Percentiles rank a stretch among this genome's conserved stretches.
Conservation (phyloP, 371 early-diverging fungal species). For the Lichtheimia ornata region DNA sequence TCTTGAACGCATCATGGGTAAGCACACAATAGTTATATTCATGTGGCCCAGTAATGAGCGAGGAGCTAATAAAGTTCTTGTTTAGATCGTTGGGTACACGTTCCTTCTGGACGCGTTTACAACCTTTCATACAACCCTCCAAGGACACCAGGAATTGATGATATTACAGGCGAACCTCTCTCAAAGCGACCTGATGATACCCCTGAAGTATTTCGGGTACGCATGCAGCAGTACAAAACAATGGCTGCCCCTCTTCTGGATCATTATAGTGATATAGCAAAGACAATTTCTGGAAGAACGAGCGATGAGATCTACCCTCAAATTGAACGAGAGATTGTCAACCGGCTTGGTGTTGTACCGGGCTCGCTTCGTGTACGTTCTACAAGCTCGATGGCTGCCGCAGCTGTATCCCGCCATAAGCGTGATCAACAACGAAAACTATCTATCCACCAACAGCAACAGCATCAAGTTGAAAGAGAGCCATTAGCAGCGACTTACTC, state of each 20-base stretch:
- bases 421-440: slow-evolving; percentile 8
- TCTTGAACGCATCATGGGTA: slow-evolving; percentile 85
- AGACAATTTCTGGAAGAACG: slow-evolving; percentile 72
- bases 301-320: slow-evolving; percentile 92
- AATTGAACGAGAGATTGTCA: slow-evolving; percentile 59
- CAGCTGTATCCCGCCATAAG: slow-evolving; percentile 13
- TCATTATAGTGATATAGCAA: slow-evolving; percentile 74
- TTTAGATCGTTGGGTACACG: slow-evolving; percentile 91
- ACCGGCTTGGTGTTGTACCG: slow-evolving; percentile 42
- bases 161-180: slow-evolving; percentile 90
- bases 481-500: not conserved
- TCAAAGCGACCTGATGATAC: slow-evolving; percentile 92
- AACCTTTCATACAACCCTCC: slow-evolving; percentile 95
- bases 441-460: not conserved
- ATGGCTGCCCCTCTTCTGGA: slow-evolving; percentile 81
- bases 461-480: not conserved
- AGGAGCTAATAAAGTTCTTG: not conserved
- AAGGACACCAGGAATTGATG: slow-evolving; percentile 79
- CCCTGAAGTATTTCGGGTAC: slow-evolving; percentile 78
- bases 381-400: slow-evolving; percentile 7
- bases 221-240: slow-evolving; percentile 77
- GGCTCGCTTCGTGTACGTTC: slow-evolving; percentile 12
- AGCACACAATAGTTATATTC: not conserved
- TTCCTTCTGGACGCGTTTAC: slow-evolving; percentile 92
- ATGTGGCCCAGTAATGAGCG: not conserved